A percentile compares a stretch with the other conserved stretches of the same genome.
These are phyloP conservation scores for Pontederia crassipes DNA, from an alignment of 176 grass and related monocot species.

Conservation along the genomic window DNA sequence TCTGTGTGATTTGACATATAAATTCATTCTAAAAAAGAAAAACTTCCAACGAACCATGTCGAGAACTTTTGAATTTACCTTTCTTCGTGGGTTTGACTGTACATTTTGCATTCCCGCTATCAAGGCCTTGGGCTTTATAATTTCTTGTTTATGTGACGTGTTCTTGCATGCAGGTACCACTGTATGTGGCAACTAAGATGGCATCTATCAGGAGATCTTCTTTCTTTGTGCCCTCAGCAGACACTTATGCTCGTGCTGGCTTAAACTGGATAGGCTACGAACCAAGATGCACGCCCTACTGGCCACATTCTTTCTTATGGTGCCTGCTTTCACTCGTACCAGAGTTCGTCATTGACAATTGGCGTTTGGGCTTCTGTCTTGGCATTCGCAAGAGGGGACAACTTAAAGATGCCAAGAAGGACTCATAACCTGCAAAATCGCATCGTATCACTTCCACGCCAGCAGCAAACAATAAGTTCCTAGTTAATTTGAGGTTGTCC, in stretches of 20 bases:
- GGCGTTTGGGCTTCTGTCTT: conserved; percentile 60
- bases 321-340: conserved; percentile 59
- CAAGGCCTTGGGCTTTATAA: not conserved
- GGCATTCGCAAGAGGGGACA: conserved; percentile 72
- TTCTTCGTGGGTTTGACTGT: too few relatives aligned
- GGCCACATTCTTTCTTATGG: conserved; percentile 77
- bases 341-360: conserved; percentile 33
- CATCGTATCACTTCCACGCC: too few relatives aligned
- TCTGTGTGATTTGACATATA: too few relatives aligned
- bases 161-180: conserved; percentile 41
- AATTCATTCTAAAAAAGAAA: too few relatives aligned
- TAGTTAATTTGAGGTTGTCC: too few relatives aligned
- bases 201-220: conserved; percentile 73
- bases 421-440: not conserved
- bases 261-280: conserved; percentile 70
- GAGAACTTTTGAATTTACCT: too few relatives aligned
- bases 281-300: conserved; percentile 67
- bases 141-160: not conserved
- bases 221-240: conserved; percentile 63
- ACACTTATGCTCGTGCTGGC: conserved; percentile 59
- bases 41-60: too few relatives aligned
- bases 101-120: too few relatives aligned
- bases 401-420: conserved; percentile 52
- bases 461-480: too few relatives aligned
- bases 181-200: conserved; percentile 93